Base-by-base conservation (phyloP, 78 protist genomes). In the Anaeramoeba ignava region DNA sequence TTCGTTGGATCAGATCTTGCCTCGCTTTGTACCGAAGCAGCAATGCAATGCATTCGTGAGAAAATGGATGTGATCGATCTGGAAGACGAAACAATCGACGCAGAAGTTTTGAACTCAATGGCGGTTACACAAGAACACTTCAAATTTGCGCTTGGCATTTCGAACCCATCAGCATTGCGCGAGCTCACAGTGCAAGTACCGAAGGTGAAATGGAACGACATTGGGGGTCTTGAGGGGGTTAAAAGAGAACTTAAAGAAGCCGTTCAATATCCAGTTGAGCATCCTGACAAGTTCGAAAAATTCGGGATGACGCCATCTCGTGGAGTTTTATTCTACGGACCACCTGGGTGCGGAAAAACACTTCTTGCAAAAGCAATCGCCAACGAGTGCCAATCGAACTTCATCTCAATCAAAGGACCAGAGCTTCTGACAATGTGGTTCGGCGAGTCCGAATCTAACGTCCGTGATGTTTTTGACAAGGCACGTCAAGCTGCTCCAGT, bases 331-430 rank as follows among this genome's bases (percentile, higher is more conserved):
- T 3, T 3, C 41, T 2, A 8, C 41, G 33, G 38, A 1, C 99
- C 99, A 33, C 99, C 99, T 79, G 99, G 99, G 8, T 97, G 99
- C 84, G 99, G 99, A 73, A 98, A 98, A 95, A 98, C 99, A 23
- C 93, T 98, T 39, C 91, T 98, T 36, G 99, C 99, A 87, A 98
- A 98, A 92, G 99, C 99, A 78, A 94, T 98, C 73, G 99, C 99
- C 78, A 96, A 95, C 85, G 99, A 98, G 87, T 96, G 98, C 91
- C 98, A 94, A 87, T 97, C 99, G 88, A 98, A 98, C 93, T 98
- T 98, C 92, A 98, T 98, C 89, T 90, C 96, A 8, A 94, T 98
- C 91, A 98, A 98, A 96, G 99, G 96, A 40, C 92, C 96, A 85
- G 98, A 95, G 91, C 92, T 95, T 79, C 93, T 97, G 40, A 96